These are phyloP conservation scores for Phytophthora brassicae DNA, from an alignment of 352 stramenopile species.

Conservation along the genomic window DNA sequence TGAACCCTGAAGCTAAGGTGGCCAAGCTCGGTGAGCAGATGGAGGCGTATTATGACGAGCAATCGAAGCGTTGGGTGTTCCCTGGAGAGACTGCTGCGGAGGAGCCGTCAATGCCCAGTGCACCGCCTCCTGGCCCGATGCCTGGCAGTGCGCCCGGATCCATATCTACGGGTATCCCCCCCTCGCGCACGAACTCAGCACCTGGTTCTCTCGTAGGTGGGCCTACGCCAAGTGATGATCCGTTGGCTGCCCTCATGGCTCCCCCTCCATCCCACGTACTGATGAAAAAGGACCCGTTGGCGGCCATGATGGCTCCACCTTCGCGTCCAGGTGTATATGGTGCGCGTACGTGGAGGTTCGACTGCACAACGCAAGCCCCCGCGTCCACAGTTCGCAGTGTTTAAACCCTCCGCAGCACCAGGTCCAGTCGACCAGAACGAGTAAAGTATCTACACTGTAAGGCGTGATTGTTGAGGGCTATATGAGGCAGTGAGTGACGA, in stretches of 20 bases:
- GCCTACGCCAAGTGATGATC: conserved; percentile 45
- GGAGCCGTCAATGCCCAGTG: conserved; percentile 61
- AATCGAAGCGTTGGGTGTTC: conserved; percentile 88
- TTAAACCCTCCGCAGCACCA: conserved; percentile 62
- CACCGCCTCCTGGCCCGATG: conserved; percentile 66
- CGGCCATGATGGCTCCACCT: conserved; percentile 86
- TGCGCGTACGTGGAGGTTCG: conserved; percentile 24
- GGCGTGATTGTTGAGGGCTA: conserved; percentile 3
- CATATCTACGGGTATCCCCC: conserved; percentile 38
- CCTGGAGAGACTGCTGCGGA: conserved; percentile 72
- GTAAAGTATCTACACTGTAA: conserved; percentile 18
- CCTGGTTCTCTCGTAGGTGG: conserved; percentile 64
- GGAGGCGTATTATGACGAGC: conserved; percentile 82
- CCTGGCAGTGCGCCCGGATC: conserved; percentile 52
- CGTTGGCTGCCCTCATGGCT: conserved; percentile 81
- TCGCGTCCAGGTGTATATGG: conserved; percentile 42
- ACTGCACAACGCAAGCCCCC: conserved; percentile 51
- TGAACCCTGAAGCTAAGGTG: conserved; percentile 85
- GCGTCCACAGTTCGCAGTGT: conserved; percentile 85
- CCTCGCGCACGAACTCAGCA: conserved; percentile 53
- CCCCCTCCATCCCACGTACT: conserved; percentile 62
- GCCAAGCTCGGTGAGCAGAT: conserved; percentile 77
- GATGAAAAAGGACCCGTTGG: conserved; percentile 86
- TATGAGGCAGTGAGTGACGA: conserved; percentile 3
- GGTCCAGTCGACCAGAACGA: conserved; percentile 26